These are phyloP conservation scores for Phytopythium helicoides DNA, from an alignment of 352 stramenopile species.

Conservation along the genomic window DNA sequence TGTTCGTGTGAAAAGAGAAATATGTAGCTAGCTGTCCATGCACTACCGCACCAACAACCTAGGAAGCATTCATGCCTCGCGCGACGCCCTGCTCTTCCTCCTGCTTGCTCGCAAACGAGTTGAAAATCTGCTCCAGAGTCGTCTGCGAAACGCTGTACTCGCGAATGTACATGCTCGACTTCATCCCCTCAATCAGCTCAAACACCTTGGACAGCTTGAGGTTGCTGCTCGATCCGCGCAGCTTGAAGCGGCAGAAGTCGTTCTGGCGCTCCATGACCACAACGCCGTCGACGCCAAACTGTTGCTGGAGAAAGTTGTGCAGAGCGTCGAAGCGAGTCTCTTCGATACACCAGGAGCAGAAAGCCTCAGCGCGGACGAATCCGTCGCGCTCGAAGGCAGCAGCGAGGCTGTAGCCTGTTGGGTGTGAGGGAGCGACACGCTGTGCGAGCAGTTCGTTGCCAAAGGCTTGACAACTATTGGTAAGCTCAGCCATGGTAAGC, in stretches of 20 bases:
- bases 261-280: conserved; percentile 39
- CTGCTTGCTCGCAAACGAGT: conserved; percentile 62
- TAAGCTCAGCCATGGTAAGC: too few species aligned
- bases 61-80: too few species aligned
- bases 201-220: conserved; percentile 65
- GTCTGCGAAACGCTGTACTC: conserved; percentile 88
- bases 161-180: conserved; percentile 49
- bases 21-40: too few species aligned
- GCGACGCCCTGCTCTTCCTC: conserved; percentile 27
- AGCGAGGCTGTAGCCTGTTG: conserved; percentile 64
- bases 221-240: conserved; percentile 8
- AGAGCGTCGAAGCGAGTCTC: conserved; percentile 50
- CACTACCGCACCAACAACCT: too few species aligned
- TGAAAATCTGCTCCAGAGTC: conserved; percentile 90
- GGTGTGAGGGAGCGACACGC: too few species aligned
- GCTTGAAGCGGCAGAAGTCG: conserved; percentile 25
- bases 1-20: too few species aligned
- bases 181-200: conserved; percentile 48
- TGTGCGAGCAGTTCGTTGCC: too few species aligned
- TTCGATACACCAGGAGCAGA: conserved; percentile 66
- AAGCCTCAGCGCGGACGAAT: conserved; percentile 31
- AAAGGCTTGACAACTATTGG: too few species aligned
- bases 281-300: conserved; percentile 17
- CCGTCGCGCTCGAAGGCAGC: conserved; percentile 49
- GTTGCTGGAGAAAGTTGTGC: conserved; percentile 33